Base-by-base conservation (phyloP, 2,329 filamentous ascomycete genomes). In the Penicillium sp. region DNA sequence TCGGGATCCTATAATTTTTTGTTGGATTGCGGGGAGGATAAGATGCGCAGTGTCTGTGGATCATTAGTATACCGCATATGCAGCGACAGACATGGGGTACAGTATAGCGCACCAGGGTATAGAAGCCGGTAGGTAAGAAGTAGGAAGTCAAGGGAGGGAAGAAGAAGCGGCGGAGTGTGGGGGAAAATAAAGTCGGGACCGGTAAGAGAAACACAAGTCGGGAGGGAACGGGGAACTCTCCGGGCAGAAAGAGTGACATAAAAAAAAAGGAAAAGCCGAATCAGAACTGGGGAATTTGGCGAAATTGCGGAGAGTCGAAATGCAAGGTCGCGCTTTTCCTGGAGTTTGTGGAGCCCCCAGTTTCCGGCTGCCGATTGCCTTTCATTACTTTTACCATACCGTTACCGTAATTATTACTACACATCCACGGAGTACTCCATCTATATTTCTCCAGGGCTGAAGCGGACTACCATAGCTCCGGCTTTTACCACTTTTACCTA, bases 81-180 rank as follows among this genome's bases (percentile, higher is more conserved):
- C 50, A 40, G 24, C 45, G 40, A 10, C 31, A 11, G 10, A 34
- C 31, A 14, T 11, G 34, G 14, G 34, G 13, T 7, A 36, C 34
- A 14, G 14, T 4, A 36, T 36, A 27, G 34, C 34, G n/a, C 43
- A 21, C 31, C 13, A 40, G n/a, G 16, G 38, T 40, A 18, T n/a
- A 31, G 52, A 47, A 42, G 29, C 16, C 38, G 10, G 38, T 41
- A 34, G 42, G n/a, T 32, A 43, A 49, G 54, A 56, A 58, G 42
- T 46, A 36, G 27, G 38, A 36, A n/a, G 7, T 22, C 45, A 45
- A 57, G 42, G 43, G 40, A 50, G 41, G 58, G 54, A 60, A 49
- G 54, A 61, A 55, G 43, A 40, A 46, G 29, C 53, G 59, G 67
- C 65, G 65, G 67, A 70, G 69, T 71, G 69, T 71, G 69, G 68